Evolutionary conservation across 2,329 filamentous ascomycete genomes (phyloP), one percentile per base, ranked within the genome.

Genomic region (Sporothrix pseudoabietina): DNA sequence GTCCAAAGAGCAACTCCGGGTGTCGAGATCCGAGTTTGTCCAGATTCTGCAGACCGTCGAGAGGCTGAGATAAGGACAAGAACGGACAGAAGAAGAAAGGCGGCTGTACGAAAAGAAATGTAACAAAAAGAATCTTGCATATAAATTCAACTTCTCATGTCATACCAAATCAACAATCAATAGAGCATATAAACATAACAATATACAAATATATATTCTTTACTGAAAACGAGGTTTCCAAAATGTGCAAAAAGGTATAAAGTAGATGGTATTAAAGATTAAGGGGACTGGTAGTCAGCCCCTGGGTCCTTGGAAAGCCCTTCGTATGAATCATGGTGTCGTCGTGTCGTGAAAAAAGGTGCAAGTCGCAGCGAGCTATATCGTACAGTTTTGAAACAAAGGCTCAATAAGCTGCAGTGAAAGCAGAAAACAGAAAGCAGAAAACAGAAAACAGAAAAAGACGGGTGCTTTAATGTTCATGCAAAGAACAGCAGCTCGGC

Each of bases 401-500:
- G 14, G 44, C 14, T 1, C 4, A 49, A 4, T 4, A 6, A 19
- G 19, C 4, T 35, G 2, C 35, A 52, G 35, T 14, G 26, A 30
- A 35, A 69, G 19, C 35, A 10, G 8, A 49, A 35, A 69, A 26
- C 35, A 10, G 8, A 49, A 49, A 10, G 3, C 12, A 14, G 66
- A 66, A 9, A 30, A 59, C 14, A 69, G 49, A 3, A 63, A 16
- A 35, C 12, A n/a, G 10, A n/a, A 14, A 68, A 66, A 68, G 57
- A 22, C 9, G 12, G n/a, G n/a, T 16, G 32, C 12, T 19, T n/a
- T 5, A 41, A 16, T 19, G 4, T 9, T 52, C 41, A 44, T 9
- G 16, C 8, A 59, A 61, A n/a, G 30, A 35, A 71, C 3, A 76
- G 3, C 39, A 79, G 54, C 69, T 79, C 77, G 30, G 74, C 76